These are phyloP conservation scores for Phialocephala sp. DNA, from an alignment of 2,329 filamentous ascomycete species.

Conservation along the genomic window DNA sequence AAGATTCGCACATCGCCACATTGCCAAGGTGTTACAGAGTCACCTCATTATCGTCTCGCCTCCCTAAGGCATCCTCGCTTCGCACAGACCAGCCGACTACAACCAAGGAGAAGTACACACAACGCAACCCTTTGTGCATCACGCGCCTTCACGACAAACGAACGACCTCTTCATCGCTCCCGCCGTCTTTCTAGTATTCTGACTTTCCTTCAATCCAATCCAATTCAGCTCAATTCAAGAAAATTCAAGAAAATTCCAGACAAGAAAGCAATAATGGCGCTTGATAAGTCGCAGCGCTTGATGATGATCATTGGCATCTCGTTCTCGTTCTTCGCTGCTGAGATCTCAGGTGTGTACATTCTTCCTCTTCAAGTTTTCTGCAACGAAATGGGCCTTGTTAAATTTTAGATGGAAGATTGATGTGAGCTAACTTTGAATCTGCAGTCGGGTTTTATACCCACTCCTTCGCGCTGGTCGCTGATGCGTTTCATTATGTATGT, in stretches of 20 bases:
- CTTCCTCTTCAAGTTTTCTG: neutral
- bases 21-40: neutral
- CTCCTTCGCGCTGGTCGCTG: constrained; percentile 74
- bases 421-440: neutral
- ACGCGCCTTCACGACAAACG: neutral
- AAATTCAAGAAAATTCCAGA: neutral
- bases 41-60: neutral
- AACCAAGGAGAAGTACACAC: neutral
- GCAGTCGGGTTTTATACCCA: constrained; percentile 71
- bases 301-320: constrained; percentile 51
- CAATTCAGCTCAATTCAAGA: neutral
- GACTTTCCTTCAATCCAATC: neutral
- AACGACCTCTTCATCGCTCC: neutral
- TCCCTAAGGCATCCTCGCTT: constrained; percentile 3
- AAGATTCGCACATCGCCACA: neutral
- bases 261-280: neutral
- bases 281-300: constrained; percentile 35
- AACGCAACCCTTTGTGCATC: neutral
- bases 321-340: constrained; percentile 51
- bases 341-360: constrained; percentile 48
- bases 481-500: constrained; percentile 78
- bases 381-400: neutral
- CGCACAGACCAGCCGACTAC: neutral
- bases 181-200: neutral
- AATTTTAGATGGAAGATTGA: neutral